Conservation (phyloP, 1,284 basidiomycete genomes). For the Dichomitus squalens region DNA sequence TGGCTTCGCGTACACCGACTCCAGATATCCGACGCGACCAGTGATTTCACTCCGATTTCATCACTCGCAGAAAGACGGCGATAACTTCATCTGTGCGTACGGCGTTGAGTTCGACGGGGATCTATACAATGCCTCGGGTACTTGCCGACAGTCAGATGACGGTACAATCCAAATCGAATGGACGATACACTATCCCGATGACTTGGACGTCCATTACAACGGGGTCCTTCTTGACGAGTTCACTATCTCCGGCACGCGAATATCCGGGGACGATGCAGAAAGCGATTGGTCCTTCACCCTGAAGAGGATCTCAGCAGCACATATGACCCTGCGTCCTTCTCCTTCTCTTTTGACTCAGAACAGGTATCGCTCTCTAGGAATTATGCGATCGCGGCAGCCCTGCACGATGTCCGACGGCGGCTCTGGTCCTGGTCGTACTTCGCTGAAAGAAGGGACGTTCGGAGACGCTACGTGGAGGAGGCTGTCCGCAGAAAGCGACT, state of each 20-base stretch:
- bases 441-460: constrained; percentile 1
- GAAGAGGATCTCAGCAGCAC: constrained; percentile 8
- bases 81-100: constrained; percentile 3
- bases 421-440: constrained; percentile 13
- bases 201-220: not conserved
- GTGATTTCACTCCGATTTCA: constrained; percentile 14
- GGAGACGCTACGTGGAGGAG: constrained; percentile 4
- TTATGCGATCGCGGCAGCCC: constrained; percentile 25
- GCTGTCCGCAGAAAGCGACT: not conserved
- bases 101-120: constrained; percentile 8
- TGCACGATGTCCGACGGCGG: constrained; percentile 19
- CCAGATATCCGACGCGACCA: not conserved
- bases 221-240: constrained; percentile 7
- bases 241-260: constrained; percentile 7
- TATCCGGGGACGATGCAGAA: not conserved
- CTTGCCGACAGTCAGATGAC: not conserved
- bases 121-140: not conserved
- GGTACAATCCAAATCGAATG: not conserved
- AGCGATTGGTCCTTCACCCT: not conserved
- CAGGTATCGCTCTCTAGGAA: constrained; percentile 20
- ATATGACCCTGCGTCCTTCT: constrained; percentile 3
- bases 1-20: constrained; percentile 1
- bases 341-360: not conserved
- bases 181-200: not conserved
- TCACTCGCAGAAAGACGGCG: not conserved